Percentiles rank a stretch among this genome's conserved stretches.
phyloP scores from a whole-genome alignment of 768 basidiomycete genomes.

The Cyathus striatus region DNA sequence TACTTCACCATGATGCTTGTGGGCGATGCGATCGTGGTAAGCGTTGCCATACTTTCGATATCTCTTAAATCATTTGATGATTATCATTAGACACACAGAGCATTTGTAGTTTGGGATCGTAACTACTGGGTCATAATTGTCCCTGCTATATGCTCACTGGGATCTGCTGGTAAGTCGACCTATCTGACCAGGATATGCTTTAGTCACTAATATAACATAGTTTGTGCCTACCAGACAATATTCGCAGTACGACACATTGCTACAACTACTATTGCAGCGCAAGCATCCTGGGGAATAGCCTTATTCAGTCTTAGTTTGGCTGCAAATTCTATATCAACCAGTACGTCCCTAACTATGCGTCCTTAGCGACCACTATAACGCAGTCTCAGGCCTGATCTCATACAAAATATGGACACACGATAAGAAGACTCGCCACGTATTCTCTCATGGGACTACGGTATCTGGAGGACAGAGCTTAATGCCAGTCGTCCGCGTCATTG shows the following conservation, averaged over 20 bases:
- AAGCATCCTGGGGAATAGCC: not conserved
- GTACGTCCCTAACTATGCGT: too few relatives aligned
- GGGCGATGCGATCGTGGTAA: slow-evolving; percentile 4
- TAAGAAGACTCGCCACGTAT: too few relatives aligned
- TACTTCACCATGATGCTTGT: slow-evolving; percentile 6
- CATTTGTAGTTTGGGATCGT: not conserved
- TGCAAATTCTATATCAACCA: not conserved
- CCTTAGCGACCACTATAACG: not conserved
- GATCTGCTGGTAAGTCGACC: not conserved
- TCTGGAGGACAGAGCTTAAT: not conserved
- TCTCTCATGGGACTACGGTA: not conserved
- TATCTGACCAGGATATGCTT: not conserved
- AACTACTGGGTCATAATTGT: not conserved
- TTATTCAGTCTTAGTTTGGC: not conserved
- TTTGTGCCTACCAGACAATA: not conserved
- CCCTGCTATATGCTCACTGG: not conserved
- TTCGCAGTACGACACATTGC: not conserved
- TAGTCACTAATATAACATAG: not conserved
- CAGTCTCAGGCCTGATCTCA: not conserved
- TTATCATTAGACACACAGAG: not conserved
- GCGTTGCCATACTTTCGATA: not conserved
- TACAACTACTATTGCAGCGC: not conserved
- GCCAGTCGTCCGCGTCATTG: not conserved
- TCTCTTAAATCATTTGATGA: not conserved
- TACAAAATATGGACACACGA: not conserved